Base-by-base conservation (phyloP, 345 rosid species). In the Turritis glabra region DNA sequence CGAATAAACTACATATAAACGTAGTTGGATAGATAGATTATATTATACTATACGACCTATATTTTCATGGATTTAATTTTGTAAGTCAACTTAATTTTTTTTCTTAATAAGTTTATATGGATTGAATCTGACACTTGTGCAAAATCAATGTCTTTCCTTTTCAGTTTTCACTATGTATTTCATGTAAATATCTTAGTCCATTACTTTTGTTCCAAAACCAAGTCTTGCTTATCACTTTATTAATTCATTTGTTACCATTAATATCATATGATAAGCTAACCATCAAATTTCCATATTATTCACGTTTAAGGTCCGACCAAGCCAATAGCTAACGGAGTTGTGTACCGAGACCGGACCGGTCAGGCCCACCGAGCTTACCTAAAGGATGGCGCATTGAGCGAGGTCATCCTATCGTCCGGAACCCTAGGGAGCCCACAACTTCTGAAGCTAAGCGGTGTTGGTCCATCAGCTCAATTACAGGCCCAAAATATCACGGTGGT, bases 351-450 rank as follows among this genome's bases (percentile, higher is more conserved):
- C 54, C 51, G 40, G 17, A 55, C 33, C 0, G 92, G 92, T 15
- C 68, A 47, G 7, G 74, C 50, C 46, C 87, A 75, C 77, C 75
- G 53, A 50, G 90, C 89, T 10, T 81, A 80, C 73, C 65, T 91
- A 41, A 82, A 81, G 22, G 52, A 67, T 15, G 81, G 83, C 41
- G 25, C 78, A 29, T 74, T 64, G 15, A 85, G 72, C 58, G 94
- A 91, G 80, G 74, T 87, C 48, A 87, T 89, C 13, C 5, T 86
- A 27, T 71, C 92, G 0, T 85, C 94, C 0, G 94, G 94, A 2
- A 88, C 97, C 25, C 23, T 91, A 1, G 92, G 95, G 17, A 91
- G 95, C 80, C 95, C 97, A 61, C 95, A 89, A 14, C 72, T 91
- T 1, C 59, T 91, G 53, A 82, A 89, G 89, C 62, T 91, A 56